Conservation (phyloP, 257 asterid species). For the Ocimum tenuiflorum region DNA sequence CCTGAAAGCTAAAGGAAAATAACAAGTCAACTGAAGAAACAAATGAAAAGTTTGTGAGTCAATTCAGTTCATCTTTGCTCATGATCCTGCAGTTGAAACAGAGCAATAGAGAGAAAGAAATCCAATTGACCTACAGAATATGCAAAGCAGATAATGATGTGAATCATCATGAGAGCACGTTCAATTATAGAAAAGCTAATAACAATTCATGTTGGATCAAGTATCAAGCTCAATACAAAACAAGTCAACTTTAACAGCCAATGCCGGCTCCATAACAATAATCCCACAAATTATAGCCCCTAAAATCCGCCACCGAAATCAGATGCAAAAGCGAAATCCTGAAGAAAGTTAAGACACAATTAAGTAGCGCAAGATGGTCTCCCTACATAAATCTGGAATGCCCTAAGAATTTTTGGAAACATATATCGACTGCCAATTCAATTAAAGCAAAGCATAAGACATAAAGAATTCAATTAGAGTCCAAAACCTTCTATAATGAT, state of each 20-base stretch:
- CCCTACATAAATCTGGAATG: slow-evolving; percentile 1
- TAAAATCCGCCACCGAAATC: not conserved
- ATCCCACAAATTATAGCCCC: not conserved
- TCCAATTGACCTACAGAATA: not conserved
- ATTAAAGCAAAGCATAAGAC: not conserved
- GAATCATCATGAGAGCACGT: not conserved
- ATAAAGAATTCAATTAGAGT: not conserved
- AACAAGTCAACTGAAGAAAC: slow-evolving; percentile 25
- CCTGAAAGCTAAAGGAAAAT: slow-evolving; percentile 41
- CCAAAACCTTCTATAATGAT: not conserved
- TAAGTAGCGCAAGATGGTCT: slow-evolving; percentile 8
- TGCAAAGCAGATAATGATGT: not conserved
- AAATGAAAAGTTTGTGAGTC: not conserved
- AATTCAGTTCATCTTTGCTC: not conserved
- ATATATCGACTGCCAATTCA: not conserved
- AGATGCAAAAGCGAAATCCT: not conserved
- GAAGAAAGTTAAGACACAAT: not conserved
- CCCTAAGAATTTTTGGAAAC: not conserved
- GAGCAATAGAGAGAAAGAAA: not conserved
- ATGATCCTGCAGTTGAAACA: not conserved
- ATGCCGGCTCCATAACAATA: not conserved
- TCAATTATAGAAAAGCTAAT: not conserved
- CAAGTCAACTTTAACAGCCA: not conserved
- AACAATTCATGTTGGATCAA: not conserved
- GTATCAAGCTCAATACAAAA: not conserved